Evolutionary conservation across 371 early-diverging fungal species (phyloP), one percentile per base, ranked within the genome.

Genomic region (Nosema bombycis): DNA sequence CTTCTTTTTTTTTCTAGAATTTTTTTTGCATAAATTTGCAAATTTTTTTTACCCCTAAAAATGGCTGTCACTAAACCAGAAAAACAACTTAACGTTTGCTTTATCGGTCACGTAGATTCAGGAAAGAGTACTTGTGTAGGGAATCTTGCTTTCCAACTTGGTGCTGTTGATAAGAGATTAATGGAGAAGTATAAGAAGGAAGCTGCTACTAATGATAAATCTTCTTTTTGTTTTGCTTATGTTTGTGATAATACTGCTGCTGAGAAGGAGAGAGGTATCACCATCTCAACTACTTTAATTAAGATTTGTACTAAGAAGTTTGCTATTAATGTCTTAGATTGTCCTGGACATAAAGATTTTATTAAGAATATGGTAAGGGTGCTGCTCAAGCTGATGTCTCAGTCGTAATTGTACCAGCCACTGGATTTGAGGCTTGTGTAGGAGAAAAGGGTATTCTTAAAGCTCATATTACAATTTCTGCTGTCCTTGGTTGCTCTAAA

Each of bases 81-180:
- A 70, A 23, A n/a, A n/a, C 29, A 62, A 1, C 15, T 81, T 34
- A 81, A 81, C 58, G 78, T 95, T 89, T 93, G 96, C 88, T 94
- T 97, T 89, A 94, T 96, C 86, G 98, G 98, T 81, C 96, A 98
- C 92, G 97, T 96, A 90, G 97, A 98, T 87, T 93, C 96, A 2
- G 99, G 99, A 80, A 97, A 98, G 86, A 91, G 92, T 55, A 98
- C 99, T 6, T 87, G 94, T 74, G 93, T 95, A 92, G 99, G 99
- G 87, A 96, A 95, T 89, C 91, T 98, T 88, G 92, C 97, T 88
- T 94, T 94, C 91, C 91, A 94, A 89, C 91, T 93, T 89, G 94
- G 95, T 89, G 92, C 95, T 93, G 94, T 96, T 86, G 94, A 94
- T 88, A 91, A 92, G 90, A 92, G 96, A 90, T 93, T 94, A 88